These are phyloP conservation scores for Saccharomycopsis babjevae DNA, from an alignment of 805 yeast genomes.

Conservation along the genomic window DNA sequence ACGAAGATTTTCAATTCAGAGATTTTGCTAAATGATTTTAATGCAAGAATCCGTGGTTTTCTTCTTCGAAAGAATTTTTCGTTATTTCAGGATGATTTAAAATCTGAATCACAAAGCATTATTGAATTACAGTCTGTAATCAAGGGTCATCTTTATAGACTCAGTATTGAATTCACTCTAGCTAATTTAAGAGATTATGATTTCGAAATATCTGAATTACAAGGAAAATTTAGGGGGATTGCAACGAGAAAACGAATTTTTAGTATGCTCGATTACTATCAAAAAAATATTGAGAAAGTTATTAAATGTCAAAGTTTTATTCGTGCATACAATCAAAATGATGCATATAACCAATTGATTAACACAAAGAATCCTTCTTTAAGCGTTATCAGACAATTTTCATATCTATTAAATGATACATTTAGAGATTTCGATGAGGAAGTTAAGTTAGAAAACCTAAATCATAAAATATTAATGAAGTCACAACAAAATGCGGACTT, in stretches of 20 bases:
- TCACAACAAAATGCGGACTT: conserved; percentile 62
- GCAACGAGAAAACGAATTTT: conserved; percentile 29
- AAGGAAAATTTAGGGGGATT: conserved; percentile 44
- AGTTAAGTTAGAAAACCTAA: conserved; percentile 50
- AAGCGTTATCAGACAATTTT: conserved; percentile 64
- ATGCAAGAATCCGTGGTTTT: conserved; percentile 37
- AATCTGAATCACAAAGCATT: conserved; percentile 24
- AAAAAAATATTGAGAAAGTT: conserved; percentile 44
- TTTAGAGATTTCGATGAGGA: conserved; percentile 71
- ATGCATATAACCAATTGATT: conserved; percentile 65
- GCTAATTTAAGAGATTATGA: conserved; percentile 43
- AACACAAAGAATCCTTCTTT: conserved; percentile 69
- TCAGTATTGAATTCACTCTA: conserved; percentile 40
- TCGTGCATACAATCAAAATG: conserved; percentile 55
- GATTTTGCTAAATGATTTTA: conserved; percentile 27
- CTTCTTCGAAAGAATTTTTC: conserved; percentile 26
- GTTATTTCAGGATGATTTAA: conserved; percentile 18
- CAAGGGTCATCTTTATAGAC: conserved; percentile 56
- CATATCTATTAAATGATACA: conserved; percentile 60
- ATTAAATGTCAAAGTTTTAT: conserved; percentile 66
- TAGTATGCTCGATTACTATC: conserved; percentile 38
- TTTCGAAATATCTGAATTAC: conserved; percentile 36
- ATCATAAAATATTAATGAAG: conserved; percentile 59
- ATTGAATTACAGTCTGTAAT: conserved; percentile 44
- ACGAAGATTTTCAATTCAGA: conserved; percentile 32